These are phyloP conservation scores for Alternaria gaisen DNA, from an alignment of 2,329 filamentous ascomycete genomes.

Conservation along the genomic window DNA sequence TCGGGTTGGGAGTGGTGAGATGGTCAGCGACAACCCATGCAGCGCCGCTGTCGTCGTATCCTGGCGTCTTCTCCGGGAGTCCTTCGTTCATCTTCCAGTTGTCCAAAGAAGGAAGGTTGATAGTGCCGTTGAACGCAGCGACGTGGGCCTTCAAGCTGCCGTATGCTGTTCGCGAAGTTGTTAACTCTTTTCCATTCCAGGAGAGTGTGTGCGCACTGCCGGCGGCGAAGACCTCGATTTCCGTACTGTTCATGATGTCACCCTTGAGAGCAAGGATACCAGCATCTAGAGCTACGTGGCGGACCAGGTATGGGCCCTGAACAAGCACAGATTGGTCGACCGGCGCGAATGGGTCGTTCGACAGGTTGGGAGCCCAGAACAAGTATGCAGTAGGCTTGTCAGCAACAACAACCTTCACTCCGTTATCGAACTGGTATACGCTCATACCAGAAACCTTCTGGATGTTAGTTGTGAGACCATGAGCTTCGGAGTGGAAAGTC, in stretches of 20 bases:
- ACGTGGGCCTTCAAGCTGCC: constrained; percentile 49
- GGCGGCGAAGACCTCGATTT: constrained; percentile 51
- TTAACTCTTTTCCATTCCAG: constrained; percentile 51
- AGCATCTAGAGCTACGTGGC: constrained; percentile 36
- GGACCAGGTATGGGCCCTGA: constrained; percentile 53
- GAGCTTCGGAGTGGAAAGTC: constrained; percentile 53
- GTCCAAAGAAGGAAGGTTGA: constrained; percentile 53
- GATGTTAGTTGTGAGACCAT: constrained; percentile 47
- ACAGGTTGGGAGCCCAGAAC: constrained; percentile 52
- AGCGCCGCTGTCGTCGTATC: constrained; percentile 56
- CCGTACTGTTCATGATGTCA: constrained; percentile 46
- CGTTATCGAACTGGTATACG: constrained; percentile 50
- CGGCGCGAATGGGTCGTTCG: constrained; percentile 50
- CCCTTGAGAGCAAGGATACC: constrained; percentile 45
- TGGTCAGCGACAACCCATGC: constrained; percentile 56
- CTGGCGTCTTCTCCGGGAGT: constrained; percentile 57
- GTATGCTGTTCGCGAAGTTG: constrained; percentile 44
- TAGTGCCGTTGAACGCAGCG: constrained; percentile 31
- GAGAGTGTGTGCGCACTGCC: constrained; percentile 37
- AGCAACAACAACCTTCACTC: constrained; percentile 48
- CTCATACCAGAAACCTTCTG: constrained; percentile 42
- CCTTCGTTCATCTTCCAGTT: constrained; percentile 60
- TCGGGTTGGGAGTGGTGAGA: constrained; percentile 49
- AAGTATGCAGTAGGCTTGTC: constrained; percentile 51
- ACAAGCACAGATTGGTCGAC: constrained; percentile 53